Evolutionary conservation across 2,329 filamentous ascomycete genomes (phyloP).

Genomic region (Zarea fungicola): DNA sequence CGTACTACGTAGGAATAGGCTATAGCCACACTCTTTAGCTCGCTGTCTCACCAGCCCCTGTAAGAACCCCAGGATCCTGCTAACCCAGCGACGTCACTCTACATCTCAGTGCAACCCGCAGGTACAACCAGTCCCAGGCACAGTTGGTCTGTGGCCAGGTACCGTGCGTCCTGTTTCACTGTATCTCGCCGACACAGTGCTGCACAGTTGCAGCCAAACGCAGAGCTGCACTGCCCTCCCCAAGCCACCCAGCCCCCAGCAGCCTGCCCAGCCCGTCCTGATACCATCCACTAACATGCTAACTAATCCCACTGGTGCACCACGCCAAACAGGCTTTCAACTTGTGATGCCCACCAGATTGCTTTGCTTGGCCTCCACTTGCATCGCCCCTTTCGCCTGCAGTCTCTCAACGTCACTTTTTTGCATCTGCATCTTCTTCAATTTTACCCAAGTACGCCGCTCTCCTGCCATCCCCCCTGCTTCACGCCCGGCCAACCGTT

Average conservation of each 20-base stretch:
- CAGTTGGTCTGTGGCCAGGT: too few relatives aligned
- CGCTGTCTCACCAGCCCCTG: too few relatives aligned
- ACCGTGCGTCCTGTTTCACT: too few relatives aligned
- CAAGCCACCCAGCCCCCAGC: background rate
- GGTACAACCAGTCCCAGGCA: too few relatives aligned
- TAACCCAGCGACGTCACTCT: too few relatives aligned
- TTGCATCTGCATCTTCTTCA: background rate
- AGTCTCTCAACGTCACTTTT: conserved; percentile 1
- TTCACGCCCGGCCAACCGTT: background rate
- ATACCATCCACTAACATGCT: too few relatives aligned
- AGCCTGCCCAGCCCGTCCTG: background rate
- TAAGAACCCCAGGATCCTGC: too few relatives aligned
- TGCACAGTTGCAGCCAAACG: background rate
- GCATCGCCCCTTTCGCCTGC: conserved; percentile 6
- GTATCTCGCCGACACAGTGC: background rate
- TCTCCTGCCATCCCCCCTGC: background rate
- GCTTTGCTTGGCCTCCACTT: conserved; percentile 8
- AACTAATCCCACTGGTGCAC: too few relatives aligned
- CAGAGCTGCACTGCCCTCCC: background rate
- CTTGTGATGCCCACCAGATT: conserved; percentile 5
- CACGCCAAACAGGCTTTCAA: background rate
- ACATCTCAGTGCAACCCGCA: too few relatives aligned
- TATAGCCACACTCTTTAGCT: too few relatives aligned
- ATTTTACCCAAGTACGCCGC: background rate
- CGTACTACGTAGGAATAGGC: too few relatives aligned